A percentile compares a stretch with the other conserved stretches of the same genome.
Conservation (phyloP, 2,329 filamentous ascomycete species). For the Pseudofabraea citricarpa region DNA sequence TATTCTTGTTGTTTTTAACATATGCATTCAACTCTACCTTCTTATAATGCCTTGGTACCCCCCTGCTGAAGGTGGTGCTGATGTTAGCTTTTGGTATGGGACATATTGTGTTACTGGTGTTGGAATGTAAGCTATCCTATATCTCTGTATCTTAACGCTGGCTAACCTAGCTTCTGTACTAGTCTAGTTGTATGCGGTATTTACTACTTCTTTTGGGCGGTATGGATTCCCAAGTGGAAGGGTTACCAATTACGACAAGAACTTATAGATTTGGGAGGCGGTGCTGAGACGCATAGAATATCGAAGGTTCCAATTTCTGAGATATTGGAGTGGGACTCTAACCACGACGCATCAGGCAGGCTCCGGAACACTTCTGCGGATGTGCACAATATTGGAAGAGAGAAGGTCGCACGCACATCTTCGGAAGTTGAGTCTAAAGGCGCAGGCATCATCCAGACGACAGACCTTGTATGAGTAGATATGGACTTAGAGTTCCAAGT, state of each 20-base stretch:
- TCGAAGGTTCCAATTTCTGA: constrained; percentile 48
- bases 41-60: constrained; percentile 70
- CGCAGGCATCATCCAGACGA: neutral
- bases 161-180: neutral
- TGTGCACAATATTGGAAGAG: neutral
- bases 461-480: neutral
- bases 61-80: constrained; percentile 56
- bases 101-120: constrained; percentile 64
- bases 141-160: neutral
- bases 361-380: neutral
- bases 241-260: constrained; percentile 51
- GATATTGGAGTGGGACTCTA: constrained; percentile 50
- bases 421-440: neutral
- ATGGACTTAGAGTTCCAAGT: too few relatives aligned
- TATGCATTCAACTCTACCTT: constrained; percentile 55
- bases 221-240: constrained; percentile 45
- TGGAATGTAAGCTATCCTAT: constrained; percentile 46
- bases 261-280: constrained; percentile 43
- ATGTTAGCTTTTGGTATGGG: constrained; percentile 70
- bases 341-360: constrained; percentile 38
- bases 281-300: constrained; percentile 38
- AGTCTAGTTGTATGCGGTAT: neutral
- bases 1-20: constrained; percentile 51
- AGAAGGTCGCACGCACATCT: neutral
- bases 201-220: constrained; percentile 52